Conservation (phyloP, 2,329 filamentous ascomycete species). For the Alternaria atra region DNA sequence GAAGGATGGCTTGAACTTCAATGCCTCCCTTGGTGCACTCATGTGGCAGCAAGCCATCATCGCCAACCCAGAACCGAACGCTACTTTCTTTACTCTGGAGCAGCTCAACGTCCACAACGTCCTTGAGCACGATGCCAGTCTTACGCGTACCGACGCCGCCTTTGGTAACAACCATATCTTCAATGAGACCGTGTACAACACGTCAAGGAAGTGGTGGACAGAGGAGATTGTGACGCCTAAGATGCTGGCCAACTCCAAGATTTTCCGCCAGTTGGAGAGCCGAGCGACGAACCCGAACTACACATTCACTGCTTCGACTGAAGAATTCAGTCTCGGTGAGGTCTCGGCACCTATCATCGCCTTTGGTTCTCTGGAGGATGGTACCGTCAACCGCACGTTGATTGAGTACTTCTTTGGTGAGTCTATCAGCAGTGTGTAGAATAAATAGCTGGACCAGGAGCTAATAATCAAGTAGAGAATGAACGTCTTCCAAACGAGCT, state of each 20-base stretch:
- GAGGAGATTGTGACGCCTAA: conserved; percentile 45
- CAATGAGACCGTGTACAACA: conserved; percentile 62
- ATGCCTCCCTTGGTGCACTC: conserved; percentile 49
- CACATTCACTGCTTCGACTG: conserved; percentile 54
- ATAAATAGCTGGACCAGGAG: conserved; percentile 23
- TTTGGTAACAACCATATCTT: conserved; percentile 63
- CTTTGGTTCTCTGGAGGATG: conserved; percentile 56
- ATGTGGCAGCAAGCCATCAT: conserved; percentile 58
- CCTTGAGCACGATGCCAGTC: conserved; percentile 61
- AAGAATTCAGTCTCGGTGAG: conserved; percentile 62
- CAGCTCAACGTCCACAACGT: conserved; percentile 59
- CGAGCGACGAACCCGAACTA: conserved; percentile 60
- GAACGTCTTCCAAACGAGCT: conserved; percentile 54
- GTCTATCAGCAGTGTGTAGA: conserved; percentile 8
- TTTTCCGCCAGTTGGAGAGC: conserved; percentile 57
- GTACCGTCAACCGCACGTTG: conserved; percentile 52
- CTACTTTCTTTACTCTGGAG: conserved; percentile 46
- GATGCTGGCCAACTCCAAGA: conserved; percentile 55
- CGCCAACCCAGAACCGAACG: conserved; percentile 39
- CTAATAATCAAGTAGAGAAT: conserved; percentile 46
- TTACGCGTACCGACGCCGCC: conserved; percentile 60
- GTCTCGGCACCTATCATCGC: conserved; percentile 60
- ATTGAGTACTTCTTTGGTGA: conserved; percentile 61
- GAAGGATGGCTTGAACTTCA: conserved; percentile 56
- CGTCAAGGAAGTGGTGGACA: conserved; percentile 60